Evolutionary conservation across 495 filamentous ascomycete genomes (phyloP), one percentile per base, ranked within the genome.

Genomic region (Tuber aestivum): DNA sequence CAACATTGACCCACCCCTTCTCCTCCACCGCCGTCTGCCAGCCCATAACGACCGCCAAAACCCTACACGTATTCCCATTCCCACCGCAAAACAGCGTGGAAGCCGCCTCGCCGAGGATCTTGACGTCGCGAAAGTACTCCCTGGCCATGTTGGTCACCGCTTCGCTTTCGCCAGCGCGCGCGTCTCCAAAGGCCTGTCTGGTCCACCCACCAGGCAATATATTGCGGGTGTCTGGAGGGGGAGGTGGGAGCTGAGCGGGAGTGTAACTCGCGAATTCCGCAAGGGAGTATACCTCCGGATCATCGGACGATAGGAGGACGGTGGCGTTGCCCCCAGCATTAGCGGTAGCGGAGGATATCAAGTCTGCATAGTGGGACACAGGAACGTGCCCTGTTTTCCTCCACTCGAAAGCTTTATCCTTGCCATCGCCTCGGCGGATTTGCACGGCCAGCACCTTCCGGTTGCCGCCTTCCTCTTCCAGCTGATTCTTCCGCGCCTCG

Each of bases 31-130:
- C 90, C 8, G 84, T 86, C 32, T 93, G 90, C 92, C 92, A 94
- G 1, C 91, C 92, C 90, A 93, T 89, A 87, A 93, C 90, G 70
- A 94, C 91, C 35, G 89, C 92, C 70, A 94, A 77, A 70, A 94
- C 68, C 38, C 90, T 84, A 79, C 92, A 94, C 20, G 82, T 86
- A 80, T 92, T 90, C 70, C 89, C 90, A 48, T 84, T 85, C 42
- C 84, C 83, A 9, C 69, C 78, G 68, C 81, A 82, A 35, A 75
- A 71, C 1, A 70, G 70, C 56, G 35, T 72, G 56, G 32, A 73
- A 18, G 78, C 72, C 21, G 81, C 18, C 77, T 85, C 78, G 2
- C 89, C 89, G 38, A 94, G 80, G 41, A 93, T 90, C 32, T 89
- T 87, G 70, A 94, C 79, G 82, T 94, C 92, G 79, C 92, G 86